Evolutionary conservation across 2,329 filamentous ascomycete species (phyloP).

Genomic region (Chrysoporthe cubensis): DNA sequence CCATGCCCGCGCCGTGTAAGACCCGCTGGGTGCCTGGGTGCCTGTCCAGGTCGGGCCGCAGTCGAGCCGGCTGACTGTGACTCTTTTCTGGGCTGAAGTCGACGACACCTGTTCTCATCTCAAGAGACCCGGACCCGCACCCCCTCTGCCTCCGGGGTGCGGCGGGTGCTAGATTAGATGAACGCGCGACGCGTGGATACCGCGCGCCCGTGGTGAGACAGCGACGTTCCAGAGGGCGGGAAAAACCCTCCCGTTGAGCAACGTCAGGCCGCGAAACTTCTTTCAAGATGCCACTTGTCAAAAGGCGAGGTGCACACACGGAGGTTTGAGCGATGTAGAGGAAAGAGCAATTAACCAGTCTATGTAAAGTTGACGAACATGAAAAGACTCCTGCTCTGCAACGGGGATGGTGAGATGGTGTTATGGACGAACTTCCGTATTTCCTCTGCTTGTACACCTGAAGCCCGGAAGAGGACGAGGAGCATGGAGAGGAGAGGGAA

Average conservation of each 20-base stretch:
- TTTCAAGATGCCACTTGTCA: neutral
- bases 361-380: constrained; percentile 29
- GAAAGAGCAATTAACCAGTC: constrained; percentile 28
- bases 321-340: neutral
- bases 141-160: neutral
- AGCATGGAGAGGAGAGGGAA: constrained; percentile 13
- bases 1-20: too few relatives aligned
- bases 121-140: neutral
- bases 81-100: too few relatives aligned
- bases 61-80: too few relatives aligned
- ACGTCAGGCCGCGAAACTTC: neutral
- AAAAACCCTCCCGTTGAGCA: neutral
- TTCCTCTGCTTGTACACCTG: constrained; percentile 24
- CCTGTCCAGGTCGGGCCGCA: too few relatives aligned
- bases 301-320: neutral
- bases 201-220: constrained; percentile 1
- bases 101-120: too few relatives aligned
- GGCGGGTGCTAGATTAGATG: neutral
- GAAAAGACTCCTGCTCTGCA: constrained; percentile 27
- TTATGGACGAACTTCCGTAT: constrained; percentile 24
- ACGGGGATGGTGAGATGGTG: constrained; percentile 24
- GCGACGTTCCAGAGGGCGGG: constrained; percentile 5
- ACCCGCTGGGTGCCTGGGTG: too few relatives aligned
- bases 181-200: neutral
- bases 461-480: constrained; percentile 23